These are phyloP conservation scores for Ulota crispa DNA, from an alignment of 225 moss, liverwort and hornwort genomes.

Conservation along the genomic window DNA sequence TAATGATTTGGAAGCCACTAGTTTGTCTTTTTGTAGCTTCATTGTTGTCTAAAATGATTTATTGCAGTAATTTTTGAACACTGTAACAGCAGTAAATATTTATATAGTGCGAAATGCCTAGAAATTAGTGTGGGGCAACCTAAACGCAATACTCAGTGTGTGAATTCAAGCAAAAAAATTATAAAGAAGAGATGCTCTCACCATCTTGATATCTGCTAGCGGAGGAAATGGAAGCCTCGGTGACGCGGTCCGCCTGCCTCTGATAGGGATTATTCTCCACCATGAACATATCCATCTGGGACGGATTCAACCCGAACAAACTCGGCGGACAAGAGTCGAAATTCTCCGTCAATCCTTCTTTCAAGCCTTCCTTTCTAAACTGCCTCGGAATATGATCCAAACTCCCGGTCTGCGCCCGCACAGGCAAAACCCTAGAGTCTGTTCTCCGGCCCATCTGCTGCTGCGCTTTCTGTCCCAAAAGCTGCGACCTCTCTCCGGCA, in stretches of 20 bases:
- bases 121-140: too few relatives aligned
- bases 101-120: too few relatives aligned
- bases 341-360: conserved; percentile 79
- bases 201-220: conserved; percentile 87
- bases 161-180: not conserved
- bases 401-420: conserved; percentile 54
- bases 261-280: conserved; percentile 94
- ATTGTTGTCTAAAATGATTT: too few relatives aligned
- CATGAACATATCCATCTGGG: conserved; percentile 98
- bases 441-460: conserved; percentile 24
- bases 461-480: conserved; percentile 36
- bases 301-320: conserved; percentile 82
- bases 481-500: conserved; percentile 34
- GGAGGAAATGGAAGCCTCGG: conserved; percentile 83
- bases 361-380: conserved; percentile 71
- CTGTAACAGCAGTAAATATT: too few relatives aligned
- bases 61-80: too few relatives aligned
- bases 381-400: conserved; percentile 78
- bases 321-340: conserved; percentile 73
- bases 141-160: too few relatives aligned
- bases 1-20: too few relatives aligned
- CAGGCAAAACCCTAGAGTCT: conserved; percentile 42
- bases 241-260: conserved; percentile 74
- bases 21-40: too few relatives aligned
- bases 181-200: not conserved